Conservation (phyloP, 2,329 filamentous ascomycete species). For the Colletotrichum higginsianum region DNA sequence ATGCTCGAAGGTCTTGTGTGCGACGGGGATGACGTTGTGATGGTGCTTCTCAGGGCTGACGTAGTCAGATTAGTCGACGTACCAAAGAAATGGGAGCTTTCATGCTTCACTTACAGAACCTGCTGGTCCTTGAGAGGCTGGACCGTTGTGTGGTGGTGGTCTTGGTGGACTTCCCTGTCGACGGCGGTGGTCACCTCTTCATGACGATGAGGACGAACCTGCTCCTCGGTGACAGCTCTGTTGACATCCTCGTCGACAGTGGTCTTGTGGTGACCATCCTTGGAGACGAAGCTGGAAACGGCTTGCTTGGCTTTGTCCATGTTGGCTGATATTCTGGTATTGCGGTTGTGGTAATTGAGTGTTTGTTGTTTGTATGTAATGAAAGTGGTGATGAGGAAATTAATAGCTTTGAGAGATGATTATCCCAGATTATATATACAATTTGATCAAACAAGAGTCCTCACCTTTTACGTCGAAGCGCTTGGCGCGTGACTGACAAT, state of each 20-base stretch:
- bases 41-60: slow-evolving; percentile 72
- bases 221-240: slow-evolving; percentile 73
- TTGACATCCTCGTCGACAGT: slow-evolving; percentile 77
- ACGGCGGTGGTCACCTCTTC: slow-evolving; percentile 75
- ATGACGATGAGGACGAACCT: slow-evolving; percentile 71
- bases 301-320: slow-evolving; percentile 78
- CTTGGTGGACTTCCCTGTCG: slow-evolving; percentile 79
- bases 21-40: slow-evolving; percentile 70
- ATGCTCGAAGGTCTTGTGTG: slow-evolving; percentile 75
- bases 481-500: neutral
- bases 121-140: slow-evolving; percentile 69
- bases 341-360: neutral
- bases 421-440: slow-evolving; percentile 1
- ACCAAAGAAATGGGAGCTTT: slow-evolving; percentile 45
- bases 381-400: neutral
- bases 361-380: neutral
- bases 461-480: neutral
- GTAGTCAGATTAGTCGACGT: neutral
- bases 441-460: neutral
- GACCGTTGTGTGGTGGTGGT: slow-evolving; percentile 79
- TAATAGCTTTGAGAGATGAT: neutral
- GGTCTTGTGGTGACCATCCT: slow-evolving; percentile 77
- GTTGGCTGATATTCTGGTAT: slow-evolving; percentile 44
- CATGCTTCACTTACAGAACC: slow-evolving; percentile 58
- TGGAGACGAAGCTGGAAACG: slow-evolving; percentile 72